Conservation (phyloP, 768 basidiomycete species). For the Porphyrellus cyaneotinctus region DNA sequence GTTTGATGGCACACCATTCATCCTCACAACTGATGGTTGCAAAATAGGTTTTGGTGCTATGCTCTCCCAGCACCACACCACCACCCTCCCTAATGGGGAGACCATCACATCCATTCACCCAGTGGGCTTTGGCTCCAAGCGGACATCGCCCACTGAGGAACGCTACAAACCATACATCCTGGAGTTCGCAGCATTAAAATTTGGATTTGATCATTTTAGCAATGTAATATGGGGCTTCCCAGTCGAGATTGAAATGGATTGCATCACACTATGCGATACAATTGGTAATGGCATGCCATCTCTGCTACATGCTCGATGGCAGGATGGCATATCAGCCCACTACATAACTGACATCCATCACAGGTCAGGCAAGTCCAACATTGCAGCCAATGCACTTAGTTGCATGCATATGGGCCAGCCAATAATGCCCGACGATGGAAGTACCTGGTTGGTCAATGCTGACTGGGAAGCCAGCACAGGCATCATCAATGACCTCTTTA, state of each 20-base stretch:
- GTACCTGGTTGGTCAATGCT: slow-evolving; percentile 30
- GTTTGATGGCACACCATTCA: slow-evolving; percentile 35
- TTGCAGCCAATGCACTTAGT: slow-evolving; percentile 32
- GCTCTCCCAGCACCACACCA: slow-evolving; percentile 22
- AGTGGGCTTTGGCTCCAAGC: slow-evolving; percentile 29
- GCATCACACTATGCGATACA: slow-evolving; percentile 20
- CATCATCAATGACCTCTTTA: not conserved
- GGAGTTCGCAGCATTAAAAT: slow-evolving; percentile 38
- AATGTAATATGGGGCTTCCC: no score
- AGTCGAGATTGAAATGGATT: no score
- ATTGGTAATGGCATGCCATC: slow-evolving; percentile 10
- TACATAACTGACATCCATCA: slow-evolving; percentile 20
- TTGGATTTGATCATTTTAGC: slow-evolving; percentile 29
- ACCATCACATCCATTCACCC: not conserved
- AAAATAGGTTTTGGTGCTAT: slow-evolving; percentile 33
- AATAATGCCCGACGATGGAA: slow-evolving; percentile 21
- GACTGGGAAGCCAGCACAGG: slow-evolving; percentile 19
- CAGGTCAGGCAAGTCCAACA: slow-evolving; percentile 19
- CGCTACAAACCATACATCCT: slow-evolving; percentile 34
- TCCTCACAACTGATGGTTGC: slow-evolving; percentile 34
- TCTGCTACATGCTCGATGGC: slow-evolving; percentile 26
- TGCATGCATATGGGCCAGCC: not conserved
- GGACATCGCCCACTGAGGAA: slow-evolving; percentile 29
- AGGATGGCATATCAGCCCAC: no score
- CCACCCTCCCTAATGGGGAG: not conserved